A percentile compares a stretch with the other conserved stretches of the same genome.
phyloP scores from a whole-genome alignment of 345 rosid genomes.

The Pistacia integerrima region DNA sequence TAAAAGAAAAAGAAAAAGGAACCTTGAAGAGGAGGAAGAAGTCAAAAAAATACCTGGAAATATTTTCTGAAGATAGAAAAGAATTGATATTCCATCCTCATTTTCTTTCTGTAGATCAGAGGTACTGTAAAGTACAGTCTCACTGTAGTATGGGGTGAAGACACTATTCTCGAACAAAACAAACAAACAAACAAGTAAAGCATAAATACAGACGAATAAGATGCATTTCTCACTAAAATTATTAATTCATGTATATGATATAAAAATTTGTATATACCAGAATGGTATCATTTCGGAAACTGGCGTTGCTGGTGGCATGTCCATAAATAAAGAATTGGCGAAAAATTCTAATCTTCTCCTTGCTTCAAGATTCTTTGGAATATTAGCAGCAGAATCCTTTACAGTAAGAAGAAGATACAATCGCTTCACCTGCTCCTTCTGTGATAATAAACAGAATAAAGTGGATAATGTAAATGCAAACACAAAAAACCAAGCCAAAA shows the following conservation, averaged over 20 bases:
- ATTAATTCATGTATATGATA: conserved; percentile 12
- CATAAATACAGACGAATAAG: conserved; percentile 14
- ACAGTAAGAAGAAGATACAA: conserved; percentile 95
- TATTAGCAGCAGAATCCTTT: conserved; percentile 88
- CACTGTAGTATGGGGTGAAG: conserved; percentile 99
- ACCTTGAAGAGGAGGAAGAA: conserved; percentile 13
- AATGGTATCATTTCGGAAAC: conserved; percentile 91
- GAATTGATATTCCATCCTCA: conserved; percentile 97
- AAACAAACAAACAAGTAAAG: conserved; percentile 8
- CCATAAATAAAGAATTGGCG: conserved; percentile 90
- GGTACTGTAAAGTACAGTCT: conserved; percentile 94
- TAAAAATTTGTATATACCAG: conserved; percentile 42
- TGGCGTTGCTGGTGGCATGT: conserved; percentile 87
- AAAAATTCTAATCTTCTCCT: conserved; percentile 95
- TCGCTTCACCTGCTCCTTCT: conserved; percentile 95
- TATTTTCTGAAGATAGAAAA: conserved; percentile 98
- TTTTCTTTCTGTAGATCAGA: conserved; percentile 87
- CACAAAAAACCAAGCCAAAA: conserved; percentile 21
- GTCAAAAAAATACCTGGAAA: conserved; percentile 68
- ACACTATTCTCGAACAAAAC: conserved; percentile 54
- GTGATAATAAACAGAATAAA: conserved; percentile 32
- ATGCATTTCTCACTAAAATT: conserved; percentile 4
- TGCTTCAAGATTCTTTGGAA: conserved; percentile 98
- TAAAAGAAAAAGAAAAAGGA: neutral
- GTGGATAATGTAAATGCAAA: conserved; percentile 16